A percentile compares a stretch with the other conserved stretches of the same genome.
These are phyloP conservation scores for Mychonastes homosphaera DNA, from an alignment of 139 green algal species.

Conservation along the genomic window DNA sequence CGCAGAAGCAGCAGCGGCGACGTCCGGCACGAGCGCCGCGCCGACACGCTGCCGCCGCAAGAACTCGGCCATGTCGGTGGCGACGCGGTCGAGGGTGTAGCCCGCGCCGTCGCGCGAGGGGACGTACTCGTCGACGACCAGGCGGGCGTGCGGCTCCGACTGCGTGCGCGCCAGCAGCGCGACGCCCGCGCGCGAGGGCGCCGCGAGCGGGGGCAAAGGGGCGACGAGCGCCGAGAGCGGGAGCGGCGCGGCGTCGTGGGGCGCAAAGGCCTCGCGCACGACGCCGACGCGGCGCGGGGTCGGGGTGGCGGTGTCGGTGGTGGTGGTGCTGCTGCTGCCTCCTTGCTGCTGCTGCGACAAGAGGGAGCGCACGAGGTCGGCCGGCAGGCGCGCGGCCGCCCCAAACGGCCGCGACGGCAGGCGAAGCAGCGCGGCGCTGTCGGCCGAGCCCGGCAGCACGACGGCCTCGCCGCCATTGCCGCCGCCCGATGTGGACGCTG, in stretches of 20 bases:
- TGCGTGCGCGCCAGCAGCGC: constrained; percentile 31
- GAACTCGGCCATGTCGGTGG: constrained; percentile 31
- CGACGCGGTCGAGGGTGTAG: constrained; percentile 24
- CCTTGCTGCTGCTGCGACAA: constrained; percentile 10
- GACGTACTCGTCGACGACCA: constrained; percentile 67
- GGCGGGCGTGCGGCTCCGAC: constrained; percentile 23
- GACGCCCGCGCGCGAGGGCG: constrained; percentile 29
- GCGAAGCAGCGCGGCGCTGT: constrained; percentile 38
- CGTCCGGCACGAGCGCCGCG: constrained; percentile 34
- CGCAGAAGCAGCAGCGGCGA: constrained; percentile 10
- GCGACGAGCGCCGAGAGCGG: constrained; percentile 20
- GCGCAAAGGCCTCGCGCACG: constrained; percentile 50
- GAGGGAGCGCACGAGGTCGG: no score
- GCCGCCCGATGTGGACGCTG: no score
- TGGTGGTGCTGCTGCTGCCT: background rate
- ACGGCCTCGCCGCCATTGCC: background rate
- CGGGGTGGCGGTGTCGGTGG: background rate
- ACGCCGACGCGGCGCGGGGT: constrained; percentile 35
- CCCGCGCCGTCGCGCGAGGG: background rate
- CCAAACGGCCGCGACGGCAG: constrained; percentile 50
- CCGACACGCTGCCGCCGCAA: background rate
- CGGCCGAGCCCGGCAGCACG: background rate
- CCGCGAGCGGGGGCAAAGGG: constrained; percentile 18
- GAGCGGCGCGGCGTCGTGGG: constrained; percentile 33
- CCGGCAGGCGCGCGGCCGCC: constrained; percentile 33